These are phyloP conservation scores for Yarrowia yakushimensis DNA, from an alignment of 805 yeast genomes.

Conservation along the genomic window DNA sequence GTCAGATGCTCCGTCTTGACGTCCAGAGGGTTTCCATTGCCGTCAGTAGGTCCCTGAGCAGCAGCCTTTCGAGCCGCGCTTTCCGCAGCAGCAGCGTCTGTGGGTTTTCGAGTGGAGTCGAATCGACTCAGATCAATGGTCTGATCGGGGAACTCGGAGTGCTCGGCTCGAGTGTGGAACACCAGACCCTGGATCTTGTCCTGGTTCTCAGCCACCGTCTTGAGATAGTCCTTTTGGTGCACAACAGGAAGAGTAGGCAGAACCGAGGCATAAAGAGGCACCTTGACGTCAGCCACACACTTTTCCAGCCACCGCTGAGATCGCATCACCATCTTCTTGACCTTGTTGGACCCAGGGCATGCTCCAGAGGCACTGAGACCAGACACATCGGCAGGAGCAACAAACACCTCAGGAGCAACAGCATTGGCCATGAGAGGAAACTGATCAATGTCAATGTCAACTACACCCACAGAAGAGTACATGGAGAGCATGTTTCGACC, in stretches of 20 bases:
- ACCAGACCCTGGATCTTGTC: constrained; percentile 6
- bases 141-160: background rate
- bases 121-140: constrained; percentile 23
- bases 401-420: constrained; percentile 37
- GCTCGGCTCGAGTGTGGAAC: constrained; percentile 28
- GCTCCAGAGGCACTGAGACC: constrained; percentile 34
- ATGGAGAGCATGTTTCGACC: constrained; percentile 36
- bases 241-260: constrained; percentile 35
- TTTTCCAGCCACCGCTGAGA: constrained; percentile 37
- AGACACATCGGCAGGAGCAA: constrained; percentile 37
- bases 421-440: constrained; percentile 30
- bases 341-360: constrained; percentile 39
- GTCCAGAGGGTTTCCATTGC: constrained; percentile 9
- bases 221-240: constrained; percentile 32
- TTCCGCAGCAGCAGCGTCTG: background rate
- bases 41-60: constrained; percentile 16
- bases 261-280: constrained; percentile 35
- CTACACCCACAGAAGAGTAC: constrained; percentile 41
- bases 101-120: constrained; percentile 22
- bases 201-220: constrained; percentile 26
- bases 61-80: constrained; percentile 4
- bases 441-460: constrained; percentile 32
- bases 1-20: constrained; percentile 15
- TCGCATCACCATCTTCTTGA: constrained; percentile 39
- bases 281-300: constrained; percentile 26